These are phyloP conservation scores for Dillenia suffruticosa DNA, from an alignment of 164 flowering plant species.

Conservation along the genomic window DNA sequence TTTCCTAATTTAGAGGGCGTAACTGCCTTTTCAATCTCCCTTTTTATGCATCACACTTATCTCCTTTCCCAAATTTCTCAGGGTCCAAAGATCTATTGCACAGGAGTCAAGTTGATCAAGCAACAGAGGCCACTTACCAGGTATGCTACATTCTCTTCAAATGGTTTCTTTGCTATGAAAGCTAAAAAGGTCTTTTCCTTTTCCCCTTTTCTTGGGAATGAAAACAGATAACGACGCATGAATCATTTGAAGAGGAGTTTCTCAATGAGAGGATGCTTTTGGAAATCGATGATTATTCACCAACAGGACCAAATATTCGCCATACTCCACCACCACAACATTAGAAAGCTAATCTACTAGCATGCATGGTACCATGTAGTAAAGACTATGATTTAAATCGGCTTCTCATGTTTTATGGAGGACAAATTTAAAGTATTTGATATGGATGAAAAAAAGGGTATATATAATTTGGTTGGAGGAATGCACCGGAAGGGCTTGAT, in stretches of 20 bases:
- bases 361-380: too few relatives aligned
- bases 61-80: background rate
- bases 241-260: background rate
- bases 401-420: too few relatives aligned
- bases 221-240: too few relatives aligned
- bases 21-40: background rate
- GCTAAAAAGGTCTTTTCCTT: too few relatives aligned
- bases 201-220: too few relatives aligned
- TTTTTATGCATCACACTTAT: background rate
- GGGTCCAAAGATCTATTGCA: background rate
- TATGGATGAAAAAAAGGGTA: too few relatives aligned
- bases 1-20: background rate
- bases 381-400: too few relatives aligned
- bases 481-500: too few relatives aligned
- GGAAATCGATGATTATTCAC: conserved; percentile 8
- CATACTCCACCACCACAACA: conserved; percentile 8
- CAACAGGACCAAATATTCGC: conserved; percentile 8
- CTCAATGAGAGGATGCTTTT: conserved; percentile 1
- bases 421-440: too few relatives aligned
- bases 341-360: too few relatives aligned
- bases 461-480: too few relatives aligned
- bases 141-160: background rate
- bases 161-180: too few relatives aligned
- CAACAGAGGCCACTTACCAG: background rate
- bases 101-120: background rate